Evolutionary conservation across 768 basidiomycete genomes (phyloP).

Genomic region (Mycena latifolia): DNA sequence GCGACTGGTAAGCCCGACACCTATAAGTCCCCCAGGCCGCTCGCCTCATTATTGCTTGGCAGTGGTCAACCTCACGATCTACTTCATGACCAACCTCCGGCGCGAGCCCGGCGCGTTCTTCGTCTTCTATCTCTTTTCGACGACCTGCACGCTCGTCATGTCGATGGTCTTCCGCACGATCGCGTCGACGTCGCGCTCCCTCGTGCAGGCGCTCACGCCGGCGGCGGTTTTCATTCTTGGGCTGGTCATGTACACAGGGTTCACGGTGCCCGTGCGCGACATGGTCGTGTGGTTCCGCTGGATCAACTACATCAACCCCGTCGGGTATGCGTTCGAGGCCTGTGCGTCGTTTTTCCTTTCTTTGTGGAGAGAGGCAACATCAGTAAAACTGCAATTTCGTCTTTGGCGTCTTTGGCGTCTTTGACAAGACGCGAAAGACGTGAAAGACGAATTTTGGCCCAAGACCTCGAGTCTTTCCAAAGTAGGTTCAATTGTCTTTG

Average conservation of each 20-base stretch:
- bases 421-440: too few species aligned
- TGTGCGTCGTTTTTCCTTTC: constrained; percentile 19
- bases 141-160: constrained; percentile 41
- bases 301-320: constrained; percentile 59
- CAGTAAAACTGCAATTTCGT: too few species aligned
- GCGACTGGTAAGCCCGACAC: constrained; percentile 26
- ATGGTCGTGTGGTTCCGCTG: constrained; percentile 44
- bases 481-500: too few species aligned
- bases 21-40: too few species aligned
- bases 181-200: constrained; percentile 51
- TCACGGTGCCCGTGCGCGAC: constrained; percentile 47
- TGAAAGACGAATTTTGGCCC: too few species aligned
- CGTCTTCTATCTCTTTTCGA: constrained; percentile 54
- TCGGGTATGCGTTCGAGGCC: constrained; percentile 57
- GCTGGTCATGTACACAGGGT: constrained; percentile 59
- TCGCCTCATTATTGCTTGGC: constrained; percentile 22
- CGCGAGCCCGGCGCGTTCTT: constrained; percentile 54
- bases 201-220: constrained; percentile 43
- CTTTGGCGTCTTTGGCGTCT: too few species aligned
- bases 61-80: too few species aligned
- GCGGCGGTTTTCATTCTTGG: constrained; percentile 50
- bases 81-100: constrained; percentile 58
- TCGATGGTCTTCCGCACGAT: constrained; percentile 50
- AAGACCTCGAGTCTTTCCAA: too few species aligned
- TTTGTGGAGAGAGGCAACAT: too few species aligned